Conservation (phyloP, 371 early-diverging fungal genomes). For the Haplosporangium sp. region DNA sequence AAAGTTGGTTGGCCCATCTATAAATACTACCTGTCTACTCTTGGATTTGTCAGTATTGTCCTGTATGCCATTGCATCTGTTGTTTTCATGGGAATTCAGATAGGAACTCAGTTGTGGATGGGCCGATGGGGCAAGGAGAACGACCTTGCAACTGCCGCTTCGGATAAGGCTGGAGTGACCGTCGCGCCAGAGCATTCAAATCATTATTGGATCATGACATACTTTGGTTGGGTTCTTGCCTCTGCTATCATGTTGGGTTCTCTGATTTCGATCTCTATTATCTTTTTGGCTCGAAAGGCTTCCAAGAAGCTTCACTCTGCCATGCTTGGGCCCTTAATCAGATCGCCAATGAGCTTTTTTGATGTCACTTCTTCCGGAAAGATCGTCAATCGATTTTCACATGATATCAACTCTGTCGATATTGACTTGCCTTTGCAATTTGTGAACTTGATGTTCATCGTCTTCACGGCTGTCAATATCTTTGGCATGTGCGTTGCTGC, state of each 20-base stretch:
- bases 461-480: constrained; percentile 11
- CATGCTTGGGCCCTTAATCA: constrained; percentile 63
- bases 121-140: constrained; percentile 35
- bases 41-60: constrained; percentile 5
- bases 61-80: neutral
- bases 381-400: constrained; percentile 81
- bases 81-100: constrained; percentile 10
- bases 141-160: neutral
- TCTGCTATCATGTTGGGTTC: constrained; percentile 23
- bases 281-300: constrained; percentile 43
- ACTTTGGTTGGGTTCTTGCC: constrained; percentile 28
- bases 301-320: constrained; percentile 58
- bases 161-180: neutral
- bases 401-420: constrained; percentile 87
- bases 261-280: constrained; percentile 16
- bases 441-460: constrained; percentile 32
- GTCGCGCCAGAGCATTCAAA: neutral
- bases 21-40: constrained; percentile 21
- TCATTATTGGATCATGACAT: constrained; percentile 25
- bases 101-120: constrained; percentile 27
- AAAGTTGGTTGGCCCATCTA: constrained; percentile 31
- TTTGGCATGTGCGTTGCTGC: constrained; percentile 35
- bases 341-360: constrained; percentile 79
- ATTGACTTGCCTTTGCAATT: constrained; percentile 34
- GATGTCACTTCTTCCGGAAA: constrained; percentile 86